Base-by-base conservation (phyloP, 1,139 yeast species). In the Taphrina pruni region DNA sequence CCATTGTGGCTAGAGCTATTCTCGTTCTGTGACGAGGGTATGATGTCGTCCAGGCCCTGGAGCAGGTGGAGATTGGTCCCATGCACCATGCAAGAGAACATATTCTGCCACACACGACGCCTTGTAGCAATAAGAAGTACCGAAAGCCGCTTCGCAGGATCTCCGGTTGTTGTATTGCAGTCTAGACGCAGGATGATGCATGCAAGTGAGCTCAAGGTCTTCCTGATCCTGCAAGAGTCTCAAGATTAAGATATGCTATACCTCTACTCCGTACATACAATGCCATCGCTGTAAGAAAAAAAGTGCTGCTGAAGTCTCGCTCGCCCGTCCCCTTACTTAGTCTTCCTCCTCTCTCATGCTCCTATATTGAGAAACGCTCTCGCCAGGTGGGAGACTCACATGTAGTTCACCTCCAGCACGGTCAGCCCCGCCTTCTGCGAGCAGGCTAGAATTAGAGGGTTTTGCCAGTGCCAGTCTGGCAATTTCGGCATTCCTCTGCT, bases 401-500 rank as follows among this genome's bases (percentile, higher is more conserved):
- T 45, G 62, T 6, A 46, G 21, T 14, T 58, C 62, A 45, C 62
- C 62, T 17, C 62, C 62, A 6, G 62, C 62, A 12, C 21, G 54
- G 26, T 58, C 62, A n/a, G 21, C 36, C 11, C 39, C 26, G 11
- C 60, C 50, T 2, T 54, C 58, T 35, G 43, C 43, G 6, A 38
- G 43, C 21, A 43, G 12, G 36, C 35, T 56, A 7, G 50, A 20
- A 14, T 26, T 43, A 12, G 51, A 17, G 6, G 62, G 52, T 32
- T 58, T 46, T 32, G 51, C 62, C 6, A 58, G 62, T 20, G 62
- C 62, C 43, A 58, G 54, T 32, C 62, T 21, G 5, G 67, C 61
- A 35, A 64, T 43, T 38, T 56, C 67, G 20, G 67, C 67, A 55
- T 64, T 64, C 39, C 52, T 45, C 36, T 64, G 60, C 38, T 64